These are phyloP conservation scores for Lentinus brumalis DNA, from an alignment of 768 basidiomycete species.

Conservation along the genomic window DNA sequence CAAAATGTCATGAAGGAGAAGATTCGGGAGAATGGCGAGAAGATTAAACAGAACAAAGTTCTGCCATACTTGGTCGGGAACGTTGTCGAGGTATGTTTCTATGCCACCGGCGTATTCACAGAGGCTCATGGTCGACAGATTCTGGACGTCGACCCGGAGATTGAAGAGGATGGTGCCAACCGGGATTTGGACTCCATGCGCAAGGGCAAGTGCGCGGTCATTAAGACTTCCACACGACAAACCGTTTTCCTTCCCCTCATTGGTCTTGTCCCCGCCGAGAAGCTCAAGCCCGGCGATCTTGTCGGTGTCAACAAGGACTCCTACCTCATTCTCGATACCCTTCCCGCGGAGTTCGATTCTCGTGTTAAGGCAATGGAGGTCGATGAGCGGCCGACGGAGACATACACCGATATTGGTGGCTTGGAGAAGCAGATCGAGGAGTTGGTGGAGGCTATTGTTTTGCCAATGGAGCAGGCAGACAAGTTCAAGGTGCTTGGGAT, in stretches of 20 bases:
- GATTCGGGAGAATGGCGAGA: conserved; percentile 96
- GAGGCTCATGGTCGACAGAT: conserved; percentile 54
- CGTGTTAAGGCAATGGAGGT: conserved; percentile 99
- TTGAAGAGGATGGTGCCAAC: conserved; percentile 93
- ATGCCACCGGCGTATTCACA: neutral
- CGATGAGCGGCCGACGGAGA: conserved; percentile 96
- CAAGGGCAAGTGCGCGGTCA: conserved; percentile 96
- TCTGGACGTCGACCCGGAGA: conserved; percentile 91
- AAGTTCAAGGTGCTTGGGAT: conserved; percentile 99
- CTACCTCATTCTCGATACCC: conserved; percentile 92
- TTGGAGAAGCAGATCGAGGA: conserved; percentile 99
- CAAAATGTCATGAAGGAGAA: conserved; percentile 97
- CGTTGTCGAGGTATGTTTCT: conserved; percentile 84
- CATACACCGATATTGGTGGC: conserved; percentile 96
- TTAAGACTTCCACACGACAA: conserved; percentile 98
- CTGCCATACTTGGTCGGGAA: conserved; percentile 97
- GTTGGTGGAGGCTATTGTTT: conserved; percentile 94
- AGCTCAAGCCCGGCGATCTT: conserved; percentile 88
- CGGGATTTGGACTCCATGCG: conserved; percentile 95
- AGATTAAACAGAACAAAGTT: conserved; percentile 99
- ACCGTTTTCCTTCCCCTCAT: conserved; percentile 98
- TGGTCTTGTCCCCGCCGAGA: conserved; percentile 91
- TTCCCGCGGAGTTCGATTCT: conserved; percentile 97
- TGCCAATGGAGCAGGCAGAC: conserved; percentile 98
- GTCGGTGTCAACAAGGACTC: conserved; percentile 99